phyloP scores from a whole-genome alignment of 2,329 filamentous ascomycete species.

The Juglanconis juglandina region DNA sequence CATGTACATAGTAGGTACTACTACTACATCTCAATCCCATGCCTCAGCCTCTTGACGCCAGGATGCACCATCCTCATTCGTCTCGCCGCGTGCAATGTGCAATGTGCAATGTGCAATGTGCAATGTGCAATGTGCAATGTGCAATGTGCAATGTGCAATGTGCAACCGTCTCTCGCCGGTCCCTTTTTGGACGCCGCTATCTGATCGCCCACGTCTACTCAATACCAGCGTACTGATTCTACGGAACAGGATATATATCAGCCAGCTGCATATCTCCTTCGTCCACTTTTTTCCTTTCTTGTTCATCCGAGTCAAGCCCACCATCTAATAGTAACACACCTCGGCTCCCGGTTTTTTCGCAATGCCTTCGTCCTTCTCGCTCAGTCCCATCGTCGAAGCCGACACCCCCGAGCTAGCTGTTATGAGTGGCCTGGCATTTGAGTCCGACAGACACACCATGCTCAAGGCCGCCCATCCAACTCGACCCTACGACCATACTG shows the following conservation, averaged over 20 bases:
- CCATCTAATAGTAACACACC: neutral
- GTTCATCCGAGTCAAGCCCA: neutral
- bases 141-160: neutral
- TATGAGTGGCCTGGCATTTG: slow-evolving; percentile 31
- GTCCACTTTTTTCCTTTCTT: neutral
- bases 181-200: neutral
- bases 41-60: neutral
- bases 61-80: neutral
- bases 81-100: slow-evolving; percentile 1
- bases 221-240: neutral
- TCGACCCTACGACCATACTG: slow-evolving; percentile 28
- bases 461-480: slow-evolving; percentile 29
- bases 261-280: neutral
- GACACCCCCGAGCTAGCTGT: slow-evolving; percentile 31
- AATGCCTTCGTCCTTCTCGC: slow-evolving; percentile 4
- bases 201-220: neutral
- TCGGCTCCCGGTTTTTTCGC: neutral
- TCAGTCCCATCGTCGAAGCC: slow-evolving; percentile 4
- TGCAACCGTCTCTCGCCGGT: neutral
- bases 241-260: neutral
- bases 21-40: neutral
- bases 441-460: slow-evolving; percentile 29
- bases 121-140: no score
- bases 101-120: no score
- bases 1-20: neutral